Conservation (phyloP, 179 eudicot genomes). For the Beta lomatogona region DNA sequence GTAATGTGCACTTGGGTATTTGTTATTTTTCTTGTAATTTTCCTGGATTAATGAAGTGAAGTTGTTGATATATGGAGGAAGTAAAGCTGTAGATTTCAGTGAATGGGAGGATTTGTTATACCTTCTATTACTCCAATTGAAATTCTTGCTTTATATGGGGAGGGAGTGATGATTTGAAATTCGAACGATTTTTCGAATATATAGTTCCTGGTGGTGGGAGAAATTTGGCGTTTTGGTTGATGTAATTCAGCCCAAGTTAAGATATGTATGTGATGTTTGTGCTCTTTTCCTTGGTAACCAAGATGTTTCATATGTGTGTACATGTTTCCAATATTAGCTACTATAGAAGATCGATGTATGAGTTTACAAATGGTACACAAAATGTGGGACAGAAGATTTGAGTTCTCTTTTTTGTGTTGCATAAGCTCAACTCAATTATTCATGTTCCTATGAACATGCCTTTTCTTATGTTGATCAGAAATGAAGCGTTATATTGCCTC, state of each 20-base stretch:
- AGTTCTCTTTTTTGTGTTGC: neutral
- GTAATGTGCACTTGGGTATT: neutral
- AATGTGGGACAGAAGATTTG: neutral
- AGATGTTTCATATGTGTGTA: neutral
- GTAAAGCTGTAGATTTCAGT: neutral
- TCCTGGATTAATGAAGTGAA: neutral
- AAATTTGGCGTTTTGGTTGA: neutral
- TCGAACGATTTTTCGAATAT: neutral
- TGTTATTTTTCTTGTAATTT: neutral
- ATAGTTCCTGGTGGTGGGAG: neutral
- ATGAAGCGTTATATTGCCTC: neutral
- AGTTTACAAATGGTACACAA: neutral
- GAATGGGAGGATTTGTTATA: neutral
- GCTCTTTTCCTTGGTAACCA: too few relatives aligned
- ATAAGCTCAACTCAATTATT: neutral
- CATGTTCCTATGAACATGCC: neutral
- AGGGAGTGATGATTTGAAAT: neutral
- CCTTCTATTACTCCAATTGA: neutral
- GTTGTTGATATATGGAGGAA: neutral
- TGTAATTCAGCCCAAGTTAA: neutral
- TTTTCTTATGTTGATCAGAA: neutral
- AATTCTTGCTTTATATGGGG: neutral
- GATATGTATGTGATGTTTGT: too few relatives aligned
- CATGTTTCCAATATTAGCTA: too few relatives aligned
- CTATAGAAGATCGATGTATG: neutral